Evolutionary conservation across 305 asterid genomes (phyloP), one percentile per base, ranked within the genome.

Genomic region (Plantago lanceolata): DNA sequence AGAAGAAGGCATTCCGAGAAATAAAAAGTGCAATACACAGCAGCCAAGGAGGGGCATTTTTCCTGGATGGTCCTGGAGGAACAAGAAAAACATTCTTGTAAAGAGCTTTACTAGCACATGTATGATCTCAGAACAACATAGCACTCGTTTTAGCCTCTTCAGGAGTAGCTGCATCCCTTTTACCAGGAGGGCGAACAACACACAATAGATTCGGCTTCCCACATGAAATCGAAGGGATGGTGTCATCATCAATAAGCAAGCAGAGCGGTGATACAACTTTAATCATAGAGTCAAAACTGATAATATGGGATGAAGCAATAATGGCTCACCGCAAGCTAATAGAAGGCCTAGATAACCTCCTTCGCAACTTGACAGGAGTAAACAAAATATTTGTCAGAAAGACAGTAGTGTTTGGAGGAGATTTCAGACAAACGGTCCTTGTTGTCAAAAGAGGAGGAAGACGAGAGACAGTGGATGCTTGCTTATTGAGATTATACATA

Each of bases 251-350:
- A n/a, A n/a, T n/a, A n/a, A n/a, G n/a, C n/a, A n/a, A n/a, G n/a
- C n/a, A n/a, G n/a, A n/a, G n/a, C n/a, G n/a, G n/a, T n/a, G n/a
- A n/a, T n/a, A n/a, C n/a, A n/a, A n/a, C n/a, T 1, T 16, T n/a
- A 63, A 0, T 40, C 31, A 0, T 0, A 0, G 1, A 3, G 11
- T 15, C 24, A 0, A 62, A 50, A 11, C 40, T 65, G 1, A 68
- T 73, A 4, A 47, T 63, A 2, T 65, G 66, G 58, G 67, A 74
- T 31, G 72, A 74, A 31, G 58, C 61, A 2, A 28, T 72, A 0
- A 74, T 61, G 75, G 47, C 59, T 1, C 43, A 73, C 2, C 4
- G 48, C 3, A 13, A 16, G 2, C 15, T 16, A 0, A 19, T 70
- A 3, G 72, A 70, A 3, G 55, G 59, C 0, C 11, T 66, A 0